Base-by-base conservation (phyloP, 371 early-diverging fungal genomes). In the Funneliformis caledonium region DNA sequence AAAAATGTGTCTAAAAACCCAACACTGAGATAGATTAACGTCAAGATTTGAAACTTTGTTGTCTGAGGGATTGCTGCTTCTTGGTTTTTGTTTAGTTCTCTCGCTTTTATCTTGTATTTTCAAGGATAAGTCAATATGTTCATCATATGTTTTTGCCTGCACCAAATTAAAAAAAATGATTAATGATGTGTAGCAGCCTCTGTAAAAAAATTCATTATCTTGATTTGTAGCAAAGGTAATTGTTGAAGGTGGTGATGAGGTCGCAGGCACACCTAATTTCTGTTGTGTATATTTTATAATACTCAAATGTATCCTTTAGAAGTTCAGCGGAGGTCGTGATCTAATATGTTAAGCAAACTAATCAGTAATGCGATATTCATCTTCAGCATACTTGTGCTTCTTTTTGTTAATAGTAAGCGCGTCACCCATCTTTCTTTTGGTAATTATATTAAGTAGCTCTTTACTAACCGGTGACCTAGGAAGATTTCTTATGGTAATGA, bases 381-480 rank as follows among this genome's bases (percentile, higher is more conserved):
- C 78, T 65, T 77, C 78, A 2, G 78, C 65, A 11, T 42, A 16
- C 12, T 77, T 77, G 42, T 68, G 65, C 62, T 77, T 77, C 42
- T 61, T 64, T 61, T 77, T n/a, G 65, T 65, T 77, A 45, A 65
- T 11, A 64, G 64, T 33, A 33, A 33, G 12, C 14, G 33, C 11
- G 33, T 64, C 33, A 64, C 12, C 33, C 33, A 64, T 64, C 31
- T 64, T 64, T 64, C 64, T 64, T 12, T 64, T 64, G 0, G 5
- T 64, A 33, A 64, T 64, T 12, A 33, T 14, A 33, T 64, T 33
- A 64, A 64, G 11, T 12, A 64, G 12, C 33, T 64, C 31, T 12
- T 64, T 33, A 12, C 64, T 64, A 33, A 64, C 11, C 64, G 31
- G 31, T 33, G 33, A 64, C 4, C 37, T 33, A 33, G 64, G 64